Conservation (phyloP, 352 stramenopile species). For the Aphanomyces cochlioides region DNA sequence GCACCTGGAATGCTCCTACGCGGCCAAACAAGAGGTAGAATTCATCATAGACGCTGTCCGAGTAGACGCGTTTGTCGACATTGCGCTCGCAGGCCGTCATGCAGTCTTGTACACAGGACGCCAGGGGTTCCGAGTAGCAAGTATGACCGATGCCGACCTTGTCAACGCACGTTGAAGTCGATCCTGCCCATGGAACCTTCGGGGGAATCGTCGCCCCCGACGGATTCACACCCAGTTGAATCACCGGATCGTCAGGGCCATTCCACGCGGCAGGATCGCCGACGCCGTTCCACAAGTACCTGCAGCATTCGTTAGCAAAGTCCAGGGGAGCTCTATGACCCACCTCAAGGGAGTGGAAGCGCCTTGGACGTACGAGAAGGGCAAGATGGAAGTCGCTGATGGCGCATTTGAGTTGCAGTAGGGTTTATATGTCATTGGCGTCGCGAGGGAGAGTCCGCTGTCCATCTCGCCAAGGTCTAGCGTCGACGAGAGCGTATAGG, state of each 20-base stretch:
- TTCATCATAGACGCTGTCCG: constrained; percentile 39
- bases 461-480: constrained; percentile 52
- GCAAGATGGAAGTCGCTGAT: constrained; percentile 37
- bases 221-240: constrained; percentile 50
- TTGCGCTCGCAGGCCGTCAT: constrained; percentile 48
- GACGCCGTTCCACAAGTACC: constrained; percentile 61
- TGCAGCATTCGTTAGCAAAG: neutral
- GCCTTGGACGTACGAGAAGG: constrained; percentile 49
- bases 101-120: constrained; percentile 56
- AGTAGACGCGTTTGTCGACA: constrained; percentile 46
- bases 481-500: constrained; percentile 50
- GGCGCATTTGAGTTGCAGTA: constrained; percentile 54
- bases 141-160: constrained; percentile 54
- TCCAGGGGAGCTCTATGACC: neutral
- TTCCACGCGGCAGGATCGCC: constrained; percentile 41
- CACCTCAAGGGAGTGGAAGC: constrained; percentile 40
- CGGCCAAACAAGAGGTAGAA: constrained; percentile 64
- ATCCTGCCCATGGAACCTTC: constrained; percentile 14
- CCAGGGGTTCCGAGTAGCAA: constrained; percentile 49
- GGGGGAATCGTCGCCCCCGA: constrained; percentile 42
- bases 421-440: constrained; percentile 59
- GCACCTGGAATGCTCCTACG: neutral
- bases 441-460: constrained; percentile 35
- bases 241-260: constrained; percentile 56
- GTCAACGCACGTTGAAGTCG: constrained; percentile 49